A percentile compares a stretch with the other conserved stretches of the same genome.
phyloP scores from a whole-genome alignment of 169 alveolate genomes.

The Plasmodium fragile region DNA sequence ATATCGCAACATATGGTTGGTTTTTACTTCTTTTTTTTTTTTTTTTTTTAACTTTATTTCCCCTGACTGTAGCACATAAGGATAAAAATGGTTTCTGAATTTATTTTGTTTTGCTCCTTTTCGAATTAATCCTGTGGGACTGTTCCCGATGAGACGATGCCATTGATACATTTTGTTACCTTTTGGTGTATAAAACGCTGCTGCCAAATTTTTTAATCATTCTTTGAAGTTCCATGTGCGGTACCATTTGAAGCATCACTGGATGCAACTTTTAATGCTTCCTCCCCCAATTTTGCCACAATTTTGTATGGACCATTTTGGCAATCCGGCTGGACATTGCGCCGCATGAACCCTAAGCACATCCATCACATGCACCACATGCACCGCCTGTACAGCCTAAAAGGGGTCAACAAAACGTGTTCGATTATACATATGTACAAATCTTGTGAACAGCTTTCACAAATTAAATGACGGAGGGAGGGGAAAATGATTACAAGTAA shows the following conservation, averaged over 20 bases:
- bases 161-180: not conserved
- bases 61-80: not conserved
- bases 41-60: not conserved
- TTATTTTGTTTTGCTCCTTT: not conserved
- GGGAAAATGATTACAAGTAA: slow-evolving; percentile 52
- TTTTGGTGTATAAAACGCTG: not conserved
- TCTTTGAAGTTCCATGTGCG: not conserved
- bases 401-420: not conserved
- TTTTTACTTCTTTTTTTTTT: not conserved
- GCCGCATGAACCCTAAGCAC: not conserved
- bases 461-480: slow-evolving; percentile 38
- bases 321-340: not conserved
- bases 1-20: not conserved
- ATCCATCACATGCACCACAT: not conserved
- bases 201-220: not conserved
- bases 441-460: not conserved
- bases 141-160: not conserved
- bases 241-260: not conserved
- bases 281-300: not conserved
- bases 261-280: not conserved
- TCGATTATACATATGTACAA: not conserved
- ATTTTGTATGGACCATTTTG: not conserved
- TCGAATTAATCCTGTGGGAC: not conserved
- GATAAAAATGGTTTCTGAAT: not conserved
- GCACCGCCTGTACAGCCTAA: not conserved